Conservation (phyloP, 2,329 filamentous ascomycete genomes). For the Sodiomyces alkalinus region DNA sequence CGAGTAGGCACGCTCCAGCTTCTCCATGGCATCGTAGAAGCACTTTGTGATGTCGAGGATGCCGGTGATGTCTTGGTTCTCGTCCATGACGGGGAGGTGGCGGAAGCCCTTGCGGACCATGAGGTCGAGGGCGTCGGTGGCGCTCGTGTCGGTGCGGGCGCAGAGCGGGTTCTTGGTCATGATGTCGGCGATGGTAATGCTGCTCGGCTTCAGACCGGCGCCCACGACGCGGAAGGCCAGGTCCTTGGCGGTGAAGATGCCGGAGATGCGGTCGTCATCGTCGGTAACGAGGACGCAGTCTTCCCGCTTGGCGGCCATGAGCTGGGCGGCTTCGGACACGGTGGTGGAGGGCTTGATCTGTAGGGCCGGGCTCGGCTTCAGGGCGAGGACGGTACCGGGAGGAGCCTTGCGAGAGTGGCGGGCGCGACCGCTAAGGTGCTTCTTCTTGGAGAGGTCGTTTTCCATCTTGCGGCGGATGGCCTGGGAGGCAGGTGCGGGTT, state of each 20-base stretch:
- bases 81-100: conserved; percentile 97
- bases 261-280: conserved; percentile 92
- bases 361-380: conserved; percentile 88
- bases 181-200: conserved; percentile 89
- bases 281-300: conserved; percentile 97
- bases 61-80: conserved; percentile 98
- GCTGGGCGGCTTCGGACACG: conserved; percentile 87
- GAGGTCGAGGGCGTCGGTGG: conserved; percentile 88
- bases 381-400: conserved; percentile 84
- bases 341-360: conserved; percentile 95
- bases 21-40: conserved; percentile 99
- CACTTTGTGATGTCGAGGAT: conserved; percentile 98
- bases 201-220: conserved; percentile 72
- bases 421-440: conserved; percentile 60
- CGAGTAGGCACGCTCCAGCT: conserved; percentile 91
- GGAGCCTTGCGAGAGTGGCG: conserved; percentile 85
- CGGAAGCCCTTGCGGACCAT: conserved; percentile 98
- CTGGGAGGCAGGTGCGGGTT: conserved; percentile 35
- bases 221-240: conserved; percentile 94
- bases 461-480: conserved; percentile 96
- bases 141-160: conserved; percentile 92
- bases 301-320: conserved; percentile 98
- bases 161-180: conserved; percentile 99
- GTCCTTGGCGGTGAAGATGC: conserved; percentile 98
- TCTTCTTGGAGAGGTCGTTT: conserved; percentile 96